These are phyloP conservation scores for Tolypocladium nubicola DNA, from an alignment of 2,329 filamentous ascomycete species.

Conservation along the genomic window DNA sequence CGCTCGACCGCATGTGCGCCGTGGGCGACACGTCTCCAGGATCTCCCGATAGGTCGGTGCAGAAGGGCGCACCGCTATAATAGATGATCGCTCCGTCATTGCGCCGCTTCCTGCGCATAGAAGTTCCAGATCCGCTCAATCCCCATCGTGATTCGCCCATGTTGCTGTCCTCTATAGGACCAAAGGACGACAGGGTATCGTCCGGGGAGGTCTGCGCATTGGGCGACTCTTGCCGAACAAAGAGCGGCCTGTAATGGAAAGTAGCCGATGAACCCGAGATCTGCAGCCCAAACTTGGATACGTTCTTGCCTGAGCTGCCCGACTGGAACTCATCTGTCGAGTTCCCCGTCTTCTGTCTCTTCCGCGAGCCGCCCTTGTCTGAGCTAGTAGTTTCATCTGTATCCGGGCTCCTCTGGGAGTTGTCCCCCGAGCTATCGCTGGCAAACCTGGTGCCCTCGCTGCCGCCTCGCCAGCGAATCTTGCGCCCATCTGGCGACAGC, in stretches of 20 bases:
- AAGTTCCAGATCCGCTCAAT: slow-evolving; percentile 36
- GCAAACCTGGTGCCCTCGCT: slow-evolving; percentile 52
- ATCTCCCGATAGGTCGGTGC: slow-evolving; percentile 67
- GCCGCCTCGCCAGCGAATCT: slow-evolving; percentile 70
- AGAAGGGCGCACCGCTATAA: slow-evolving; percentile 71
- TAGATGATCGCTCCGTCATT: slow-evolving; percentile 72
- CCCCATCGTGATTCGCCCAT: slow-evolving; percentile 35
- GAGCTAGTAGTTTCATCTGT: slow-evolving; percentile 36
- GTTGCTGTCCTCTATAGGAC: slow-evolving; percentile 36
- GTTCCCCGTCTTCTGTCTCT: slow-evolving; percentile 33
- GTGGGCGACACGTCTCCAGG: slow-evolving; percentile 35
- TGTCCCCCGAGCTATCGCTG: slow-evolving; percentile 48
- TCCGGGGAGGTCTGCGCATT: slow-evolving; percentile 36
- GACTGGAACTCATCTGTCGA: slow-evolving; percentile 23
- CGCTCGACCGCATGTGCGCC: slow-evolving; percentile 37
- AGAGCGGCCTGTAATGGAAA: slow-evolving; percentile 57
- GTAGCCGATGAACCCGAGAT: slow-evolving; percentile 29
- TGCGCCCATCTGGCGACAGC: slow-evolving; percentile 64
- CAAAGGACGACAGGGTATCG: slow-evolving; percentile 38
- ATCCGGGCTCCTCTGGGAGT: slow-evolving; percentile 35
- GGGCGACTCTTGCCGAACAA: slow-evolving; percentile 38
- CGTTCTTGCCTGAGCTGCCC: slow-evolving; percentile 23
- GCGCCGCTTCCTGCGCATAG: slow-evolving; percentile 39
- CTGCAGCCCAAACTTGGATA: slow-evolving; percentile 28
- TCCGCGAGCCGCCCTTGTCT: slow-evolving; percentile 30